phyloP scores from a whole-genome alignment of 176 grass and related monocot genomes.

The Bromus sterilis region DNA sequence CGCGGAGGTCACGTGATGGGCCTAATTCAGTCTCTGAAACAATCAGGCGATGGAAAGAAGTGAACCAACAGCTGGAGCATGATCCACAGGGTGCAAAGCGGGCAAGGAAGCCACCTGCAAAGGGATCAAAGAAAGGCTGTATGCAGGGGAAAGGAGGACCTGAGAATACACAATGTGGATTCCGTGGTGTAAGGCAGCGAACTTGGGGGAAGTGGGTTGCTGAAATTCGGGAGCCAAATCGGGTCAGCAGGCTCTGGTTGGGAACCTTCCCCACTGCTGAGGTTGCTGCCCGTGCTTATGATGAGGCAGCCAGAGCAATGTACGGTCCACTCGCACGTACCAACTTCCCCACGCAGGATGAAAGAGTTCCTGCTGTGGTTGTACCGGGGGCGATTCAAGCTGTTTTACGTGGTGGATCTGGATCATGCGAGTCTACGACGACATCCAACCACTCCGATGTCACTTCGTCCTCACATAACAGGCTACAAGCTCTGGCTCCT shows the following conservation, averaged over 20 bases:
- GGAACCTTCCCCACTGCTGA: constrained; percentile 67
- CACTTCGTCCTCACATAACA: neutral
- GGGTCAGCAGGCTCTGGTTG: constrained; percentile 66
- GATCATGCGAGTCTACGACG: constrained; percentile 45
- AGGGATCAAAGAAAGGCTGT: constrained; percentile 92
- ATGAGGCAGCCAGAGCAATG: constrained; percentile 85
- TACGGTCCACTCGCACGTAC: constrained; percentile 56
- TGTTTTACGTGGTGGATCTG: neutral
- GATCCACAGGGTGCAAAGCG: neutral
- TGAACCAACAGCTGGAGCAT: constrained; percentile 36
- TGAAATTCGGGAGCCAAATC: constrained; percentile 82
- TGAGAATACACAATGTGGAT: constrained; percentile 56
- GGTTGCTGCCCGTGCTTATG: constrained; percentile 71
- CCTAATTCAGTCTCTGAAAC: constrained; percentile 53
- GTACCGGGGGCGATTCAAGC: neutral
- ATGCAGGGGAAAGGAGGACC: constrained; percentile 95
- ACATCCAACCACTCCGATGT: constrained; percentile 19
- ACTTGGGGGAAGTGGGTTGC: constrained; percentile 98
- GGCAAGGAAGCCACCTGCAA: constrained; percentile 54
- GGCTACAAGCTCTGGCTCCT: neutral
- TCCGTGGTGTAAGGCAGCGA: constrained; percentile 80
- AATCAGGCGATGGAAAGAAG: constrained; percentile 55
- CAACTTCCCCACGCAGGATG: constrained; percentile 36
- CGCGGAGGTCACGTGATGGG: constrained; percentile 46
- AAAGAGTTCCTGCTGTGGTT: neutral